phyloP scores from a whole-genome alignment of 306 rosid genomes.

The Aeschynomene evenia region DNA sequence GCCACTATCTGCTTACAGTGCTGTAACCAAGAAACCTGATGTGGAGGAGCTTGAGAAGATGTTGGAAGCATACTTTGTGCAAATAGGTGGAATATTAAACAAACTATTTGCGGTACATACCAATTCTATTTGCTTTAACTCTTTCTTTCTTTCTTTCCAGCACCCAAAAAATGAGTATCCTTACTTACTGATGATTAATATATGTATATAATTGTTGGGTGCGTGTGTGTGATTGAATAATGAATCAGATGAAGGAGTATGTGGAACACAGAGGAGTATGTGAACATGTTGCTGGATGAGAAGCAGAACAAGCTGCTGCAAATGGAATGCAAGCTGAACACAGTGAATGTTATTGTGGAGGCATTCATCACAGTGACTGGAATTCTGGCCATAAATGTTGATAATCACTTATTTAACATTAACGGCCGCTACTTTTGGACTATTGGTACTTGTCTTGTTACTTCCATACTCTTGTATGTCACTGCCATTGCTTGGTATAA shows the following conservation, averaged over 20 bases:
- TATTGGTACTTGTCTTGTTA: conserved; percentile 48
- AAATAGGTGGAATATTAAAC: conserved; percentile 77
- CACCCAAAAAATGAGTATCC: no score
- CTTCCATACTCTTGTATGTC: conserved; percentile 48
- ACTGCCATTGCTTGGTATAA: conserved; percentile 71
- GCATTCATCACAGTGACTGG: conserved; percentile 65
- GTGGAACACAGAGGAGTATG: conserved; percentile 90
- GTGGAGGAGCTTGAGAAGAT: conserved; percentile 89
- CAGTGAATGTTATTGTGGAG: conserved; percentile 61
- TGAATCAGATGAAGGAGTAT: conserved; percentile 75
- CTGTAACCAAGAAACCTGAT: conserved; percentile 47
- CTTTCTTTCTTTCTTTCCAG: background rate
- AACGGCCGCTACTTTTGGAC: conserved; percentile 52
- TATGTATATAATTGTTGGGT: background rate
- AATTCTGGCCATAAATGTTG: conserved; percentile 68
- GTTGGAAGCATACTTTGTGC: conserved; percentile 87
- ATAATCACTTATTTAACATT: conserved; percentile 42
- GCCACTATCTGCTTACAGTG: conserved; percentile 23
- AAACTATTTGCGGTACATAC: conserved; percentile 43
- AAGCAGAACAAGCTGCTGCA: conserved; percentile 79
- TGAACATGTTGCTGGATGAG: conserved; percentile 90
- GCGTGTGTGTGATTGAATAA: background rate
- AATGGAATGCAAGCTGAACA: conserved; percentile 71
- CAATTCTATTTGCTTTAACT: no score
- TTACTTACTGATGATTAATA: no score